Evolutionary conservation across 768 basidiomycete species (phyloP), one percentile per base, ranked within the genome.

Genomic region (Hericium alpestre): DNA sequence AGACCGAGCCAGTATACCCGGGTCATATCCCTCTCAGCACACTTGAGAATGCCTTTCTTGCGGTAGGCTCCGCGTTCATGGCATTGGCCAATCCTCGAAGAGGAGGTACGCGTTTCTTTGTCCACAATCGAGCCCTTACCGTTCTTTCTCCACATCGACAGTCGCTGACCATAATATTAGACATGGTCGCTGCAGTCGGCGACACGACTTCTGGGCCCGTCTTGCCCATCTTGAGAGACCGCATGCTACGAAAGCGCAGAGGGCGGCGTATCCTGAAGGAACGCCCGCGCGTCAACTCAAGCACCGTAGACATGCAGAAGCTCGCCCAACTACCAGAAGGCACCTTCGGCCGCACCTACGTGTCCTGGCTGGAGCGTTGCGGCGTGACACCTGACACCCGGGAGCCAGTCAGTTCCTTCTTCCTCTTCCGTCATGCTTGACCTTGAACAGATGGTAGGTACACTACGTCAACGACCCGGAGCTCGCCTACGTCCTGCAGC

Each of bases 401-500:
- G 59, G 88, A 89, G 64, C 88, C 91, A 2, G 95, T 97, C 57
- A 59, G 83, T 64, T 9, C 43, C 39, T 4, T 54, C 22, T 55
- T n/a, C 37, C 4, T 4, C 12, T 38, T 40, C 43, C 32, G 12
- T 4, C 40, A 15, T 47, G 48, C 58, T 53, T 46, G 15, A 56
- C 22, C 32, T 37, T 47, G 22, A 51, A 57, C 59, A 20, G 9
- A 37, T 8, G 57, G 10, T 65, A 97, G 94, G 94, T 96, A 6
- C 90, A 86, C 62, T 98, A 97, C 66, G 86, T 98, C 56, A 82
- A 88, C 66, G 92, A 97, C 65, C 93, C 93, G 2, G 94, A 96
- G 65, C 80, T 96, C 11, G 96, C 96, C 23, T 98, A 96, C 70
- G 90, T 98, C 56, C 92, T 99, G 88, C 91, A 94, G 63, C 86